These are phyloP conservation scores for Fonsecaea pedrosoi DNA, from an alignment of 2,329 filamentous ascomycete species.

Conservation along the genomic window DNA sequence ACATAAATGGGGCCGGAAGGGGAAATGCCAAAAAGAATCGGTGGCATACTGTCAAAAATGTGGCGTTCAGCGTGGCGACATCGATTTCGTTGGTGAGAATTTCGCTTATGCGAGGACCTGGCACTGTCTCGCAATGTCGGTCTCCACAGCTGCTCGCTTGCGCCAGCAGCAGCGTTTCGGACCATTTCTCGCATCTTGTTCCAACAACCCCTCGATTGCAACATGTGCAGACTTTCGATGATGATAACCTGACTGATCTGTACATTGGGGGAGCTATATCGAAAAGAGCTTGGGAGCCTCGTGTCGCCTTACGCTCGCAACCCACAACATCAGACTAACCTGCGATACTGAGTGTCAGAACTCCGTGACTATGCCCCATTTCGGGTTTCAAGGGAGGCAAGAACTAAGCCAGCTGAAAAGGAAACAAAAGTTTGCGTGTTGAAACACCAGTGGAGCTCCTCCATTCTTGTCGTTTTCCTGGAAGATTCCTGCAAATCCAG, in stretches of 20 bases:
- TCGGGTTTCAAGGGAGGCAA: neutral
- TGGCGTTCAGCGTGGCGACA: neutral
- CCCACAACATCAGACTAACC: neutral
- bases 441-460: neutral
- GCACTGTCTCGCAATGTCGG: neutral
- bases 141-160: neutral
- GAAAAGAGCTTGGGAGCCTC: neutral
- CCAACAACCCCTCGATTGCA: neutral
- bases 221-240: neutral
- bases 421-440: neutral
- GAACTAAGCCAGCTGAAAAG: neutral
- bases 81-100: neutral
- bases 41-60: neutral
- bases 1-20: slow-evolving; percentile 2
- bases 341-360: neutral
- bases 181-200: neutral
- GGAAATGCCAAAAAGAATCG: neutral
- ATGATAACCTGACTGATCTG: neutral
- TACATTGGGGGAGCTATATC: neutral
- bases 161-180: neutral
- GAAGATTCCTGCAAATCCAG: neutral
- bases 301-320: neutral
- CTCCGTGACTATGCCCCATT: neutral
- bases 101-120: neutral
- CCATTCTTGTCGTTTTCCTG: neutral